Percentiles rank a stretch among this genome's conserved stretches.
Evolutionary conservation across 352 stramenopile species (phyloP).

Genomic region (Phytopythium chamaehyphon): DNA sequence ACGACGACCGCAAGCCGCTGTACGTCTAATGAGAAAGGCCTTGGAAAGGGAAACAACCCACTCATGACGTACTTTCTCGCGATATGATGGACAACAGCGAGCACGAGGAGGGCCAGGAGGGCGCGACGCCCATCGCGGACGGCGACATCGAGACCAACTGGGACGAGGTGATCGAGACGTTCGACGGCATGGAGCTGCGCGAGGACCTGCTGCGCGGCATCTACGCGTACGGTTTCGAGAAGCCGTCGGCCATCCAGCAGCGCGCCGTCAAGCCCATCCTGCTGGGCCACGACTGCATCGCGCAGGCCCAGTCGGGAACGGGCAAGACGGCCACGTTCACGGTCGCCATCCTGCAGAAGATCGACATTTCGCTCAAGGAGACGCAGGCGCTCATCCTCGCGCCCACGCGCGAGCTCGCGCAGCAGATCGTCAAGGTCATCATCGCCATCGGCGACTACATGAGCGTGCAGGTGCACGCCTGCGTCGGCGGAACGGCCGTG

Average conservation of each 20-base stretch:
- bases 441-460: constrained; percentile 94
- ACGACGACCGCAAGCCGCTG: constrained; percentile 76
- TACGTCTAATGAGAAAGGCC: too few species aligned
- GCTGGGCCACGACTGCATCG: constrained; percentile 97
- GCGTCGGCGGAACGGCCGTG: constrained; percentile 97
- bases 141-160: constrained; percentile 98
- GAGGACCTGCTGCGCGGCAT: constrained; percentile 99
- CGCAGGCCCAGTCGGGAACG: constrained; percentile 98
- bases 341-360: constrained; percentile 97
- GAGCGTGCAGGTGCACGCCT: constrained; percentile 96
- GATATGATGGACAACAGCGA: too few species aligned
- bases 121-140: constrained; percentile 78
- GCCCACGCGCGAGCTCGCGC: constrained; percentile 98
- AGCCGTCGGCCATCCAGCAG: constrained; percentile 99
- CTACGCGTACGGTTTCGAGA: constrained; percentile 99
- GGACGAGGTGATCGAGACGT: constrained; percentile 98
- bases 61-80: too few species aligned
- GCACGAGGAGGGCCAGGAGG: constrained; percentile 61
- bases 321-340: constrained; percentile 99
- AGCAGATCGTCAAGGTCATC: constrained; percentile 99
- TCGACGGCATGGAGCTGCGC: constrained; percentile 98
- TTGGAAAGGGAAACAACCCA: too few species aligned
- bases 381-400: constrained; percentile 98
- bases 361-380: constrained; percentile 94
- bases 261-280: constrained; percentile 97